phyloP scores from a whole-genome alignment of 2,329 filamentous ascomycete genomes.

The Ceratocystis cacaofunesta region DNA sequence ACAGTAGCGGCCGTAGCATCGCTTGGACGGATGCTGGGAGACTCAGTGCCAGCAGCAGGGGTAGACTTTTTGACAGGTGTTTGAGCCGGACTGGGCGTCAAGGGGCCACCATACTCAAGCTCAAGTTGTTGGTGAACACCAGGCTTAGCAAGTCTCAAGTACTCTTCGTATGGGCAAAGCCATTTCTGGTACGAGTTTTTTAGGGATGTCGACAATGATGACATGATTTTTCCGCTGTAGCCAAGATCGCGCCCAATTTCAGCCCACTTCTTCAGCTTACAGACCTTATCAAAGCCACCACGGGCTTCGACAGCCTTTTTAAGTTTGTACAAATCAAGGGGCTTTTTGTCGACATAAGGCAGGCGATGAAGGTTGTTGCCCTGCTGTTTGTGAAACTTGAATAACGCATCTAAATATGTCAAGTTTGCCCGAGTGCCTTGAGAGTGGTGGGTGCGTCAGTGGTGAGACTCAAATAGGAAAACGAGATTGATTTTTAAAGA shows the following conservation, averaged over 20 bases:
- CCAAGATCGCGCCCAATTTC: constrained; percentile 93
- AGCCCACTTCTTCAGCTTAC: constrained; percentile 97
- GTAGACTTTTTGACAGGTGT: constrained; percentile 55
- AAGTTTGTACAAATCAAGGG: constrained; percentile 83
- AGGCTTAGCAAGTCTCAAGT: constrained; percentile 76
- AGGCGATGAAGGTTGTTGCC: constrained; percentile 87
- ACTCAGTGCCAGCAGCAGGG: constrained; percentile 44
- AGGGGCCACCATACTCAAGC: constrained; percentile 78
- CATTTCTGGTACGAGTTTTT: constrained; percentile 98
- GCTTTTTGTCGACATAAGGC: constrained; percentile 94
- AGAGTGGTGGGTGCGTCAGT: constrained; percentile 5
- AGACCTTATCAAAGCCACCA: constrained; percentile 90
- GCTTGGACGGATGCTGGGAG: constrained; percentile 46
- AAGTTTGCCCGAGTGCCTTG: constrained; percentile 85
- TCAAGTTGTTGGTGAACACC: constrained; percentile 94
- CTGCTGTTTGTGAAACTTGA: constrained; percentile 94
- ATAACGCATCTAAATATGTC: constrained; percentile 86
- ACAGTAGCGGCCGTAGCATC: constrained; percentile 38
- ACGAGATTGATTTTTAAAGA: background rate
- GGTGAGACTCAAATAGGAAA: background rate
- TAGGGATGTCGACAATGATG: constrained; percentile 86
- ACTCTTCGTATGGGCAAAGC: constrained; percentile 94
- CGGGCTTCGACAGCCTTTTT: constrained; percentile 94
- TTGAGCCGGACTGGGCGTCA: constrained; percentile 58
- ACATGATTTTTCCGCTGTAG: constrained; percentile 99